Conservation (phyloP, 78 protist genomes). For the Planoprotostelium fungivorum region DNA sequence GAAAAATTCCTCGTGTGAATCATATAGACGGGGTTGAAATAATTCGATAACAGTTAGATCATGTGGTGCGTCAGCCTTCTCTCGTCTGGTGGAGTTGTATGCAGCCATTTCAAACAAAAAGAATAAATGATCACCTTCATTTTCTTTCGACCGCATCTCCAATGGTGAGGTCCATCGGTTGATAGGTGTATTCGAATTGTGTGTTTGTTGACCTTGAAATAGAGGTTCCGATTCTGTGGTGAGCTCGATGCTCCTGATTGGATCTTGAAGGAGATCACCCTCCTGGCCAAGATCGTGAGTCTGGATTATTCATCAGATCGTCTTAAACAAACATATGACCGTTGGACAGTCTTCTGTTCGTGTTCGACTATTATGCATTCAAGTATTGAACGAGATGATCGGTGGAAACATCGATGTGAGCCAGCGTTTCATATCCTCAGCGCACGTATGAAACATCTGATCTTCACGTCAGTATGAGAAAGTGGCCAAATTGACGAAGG, state of each 20-base stretch:
- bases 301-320: neutral
- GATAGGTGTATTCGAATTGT: too few species aligned
- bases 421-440: neutral
- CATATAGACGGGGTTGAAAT: too few species aligned
- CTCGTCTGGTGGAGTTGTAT: too few species aligned
- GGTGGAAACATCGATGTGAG: constrained; percentile 42
- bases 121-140: too few species aligned
- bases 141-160: too few species aligned
- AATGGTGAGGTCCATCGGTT: too few species aligned
- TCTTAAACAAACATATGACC: neutral
- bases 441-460: neutral
- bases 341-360: constrained; percentile 40
- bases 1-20: too few species aligned
- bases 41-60: too few species aligned
- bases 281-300: constrained; percentile 67
- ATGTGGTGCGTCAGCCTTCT: too few species aligned
- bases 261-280: constrained; percentile 66
- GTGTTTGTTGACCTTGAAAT: too few species aligned
- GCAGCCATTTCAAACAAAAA: too few species aligned
- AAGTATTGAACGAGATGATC: constrained; percentile 33
- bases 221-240: constrained; percentile 86
- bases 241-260: constrained; percentile 85
- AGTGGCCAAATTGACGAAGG: constrained; percentile 46
- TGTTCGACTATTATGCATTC: constrained; percentile 40
- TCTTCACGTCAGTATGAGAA: constrained; percentile 17